Base-by-base conservation (phyloP, 805 yeast species). In the Pichia membranifaciens region DNA sequence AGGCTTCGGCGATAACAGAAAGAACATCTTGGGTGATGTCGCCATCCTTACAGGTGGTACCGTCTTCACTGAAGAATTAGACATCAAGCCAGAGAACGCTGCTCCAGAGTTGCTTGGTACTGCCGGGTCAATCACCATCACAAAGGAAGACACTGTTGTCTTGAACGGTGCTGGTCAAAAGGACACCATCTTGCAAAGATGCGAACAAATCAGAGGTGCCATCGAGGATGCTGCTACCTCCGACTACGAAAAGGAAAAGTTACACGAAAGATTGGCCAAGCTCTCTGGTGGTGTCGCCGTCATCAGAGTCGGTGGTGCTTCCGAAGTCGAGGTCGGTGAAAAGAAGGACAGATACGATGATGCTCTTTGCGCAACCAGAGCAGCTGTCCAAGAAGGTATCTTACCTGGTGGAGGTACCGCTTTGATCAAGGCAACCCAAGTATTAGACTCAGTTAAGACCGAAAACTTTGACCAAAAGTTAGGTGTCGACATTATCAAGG, bases 381-480 rank as follows among this genome's bases (percentile, higher is more conserved):
- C 99, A 50, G 99, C 99, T 56, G 96, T 93, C 54, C 91, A 91
- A 72, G 96, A 88, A 72, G 99, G 99, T 73, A 89, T 93, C 65
- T 78, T 93, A 57, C 99, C 99, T 65, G 99, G 99, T 74, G 99
- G 99, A 69, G 99, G 99, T 73, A 88, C 97, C 57, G 99, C 99
- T 49, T 78, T 93, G 64, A 78, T 88, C 62, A 93, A 93, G 79
- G 97, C 98, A 44, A 79, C 95, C 45, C 76, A 80, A 59, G 68
- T 82, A 53, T 77, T 93, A 61, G 88, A 81, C 54, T 73, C 68
- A 20, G 81, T 87, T 54, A 75, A 81, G 68, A 78, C 86, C 53
- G 84, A 75, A 32, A 93, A 93, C 81, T 93, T 93, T 64, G 98
- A 93, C 74, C 96, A 90, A 73, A 87, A 86, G 72, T 79, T 91